Evolutionary conservation across 2,329 filamentous ascomycete genomes (phyloP), one percentile per base, ranked within the genome.

Genomic region (Ophiostoma piceae): DNA sequence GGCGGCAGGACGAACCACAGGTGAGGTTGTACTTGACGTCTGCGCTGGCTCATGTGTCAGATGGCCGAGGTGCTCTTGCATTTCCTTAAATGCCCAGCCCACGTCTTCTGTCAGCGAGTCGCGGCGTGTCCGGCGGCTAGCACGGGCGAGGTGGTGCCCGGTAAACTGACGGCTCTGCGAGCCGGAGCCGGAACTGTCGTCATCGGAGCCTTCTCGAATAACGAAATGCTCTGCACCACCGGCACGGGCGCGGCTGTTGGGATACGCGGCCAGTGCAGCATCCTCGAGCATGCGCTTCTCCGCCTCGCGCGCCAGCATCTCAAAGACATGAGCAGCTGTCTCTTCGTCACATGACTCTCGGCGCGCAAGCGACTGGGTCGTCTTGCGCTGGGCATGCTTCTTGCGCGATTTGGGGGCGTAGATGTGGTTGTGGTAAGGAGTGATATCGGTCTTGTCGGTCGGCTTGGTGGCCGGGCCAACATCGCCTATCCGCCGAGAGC

Each of bases 231-330:
- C 85, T 8, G 91, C 88, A 62, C 87, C 88, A 73, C 89, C 89
- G 75, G 90, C 87, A 72, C 87, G 85, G 57, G 89, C 84, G 12
- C 86, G 85, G 75, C 90, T 91, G 75, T 89, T 89, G 75, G 90
- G 90, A 76, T 92, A 94, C 1, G 90, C 91, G 54, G 89, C 88
- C 76, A 93, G 84, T 66, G 90, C 91, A 76, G 87, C 84, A 19
- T 73, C 69, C 74, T 96, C 92, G 72, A 90, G 88, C 73, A 97
- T 82, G 77, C 94, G 90, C 76, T 89, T 88, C 77, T 95, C 89
- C 9, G 91, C 91, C 76, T 92, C 90, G 76, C 88, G 90, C 67
- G 91, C 91, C 62, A 93, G 92, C 70, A 96, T 82, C 70, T 91
- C 88, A 71, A 96, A 85, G 69, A 97, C 80, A 78, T 94, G 94